These are phyloP conservation scores for Didymella pomorum DNA, from an alignment of 2,329 filamentous ascomycete genomes.

Conservation along the genomic window DNA sequence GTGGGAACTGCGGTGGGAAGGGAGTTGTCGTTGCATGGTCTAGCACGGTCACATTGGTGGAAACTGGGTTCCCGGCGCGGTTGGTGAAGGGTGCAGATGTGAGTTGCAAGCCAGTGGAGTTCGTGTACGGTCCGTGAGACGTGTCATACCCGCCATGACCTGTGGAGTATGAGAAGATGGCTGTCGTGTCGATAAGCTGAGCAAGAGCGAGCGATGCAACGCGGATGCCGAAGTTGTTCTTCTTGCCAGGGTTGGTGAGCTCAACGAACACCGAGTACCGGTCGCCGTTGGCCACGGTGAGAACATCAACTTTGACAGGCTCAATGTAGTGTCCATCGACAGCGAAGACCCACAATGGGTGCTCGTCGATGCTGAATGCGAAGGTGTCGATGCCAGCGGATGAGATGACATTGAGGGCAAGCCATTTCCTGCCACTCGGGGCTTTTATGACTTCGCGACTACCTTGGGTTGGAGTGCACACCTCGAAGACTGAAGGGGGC, in stretches of 20 bases:
- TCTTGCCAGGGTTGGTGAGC: slow-evolving; percentile 55
- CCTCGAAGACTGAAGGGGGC: slow-evolving; percentile 32
- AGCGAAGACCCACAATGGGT: slow-evolving; percentile 63
- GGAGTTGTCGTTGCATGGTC: slow-evolving; percentile 55
- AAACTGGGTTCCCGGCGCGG: slow-evolving; percentile 57
- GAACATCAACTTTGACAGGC: slow-evolving; percentile 59
- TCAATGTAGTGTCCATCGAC: slow-evolving; percentile 64
- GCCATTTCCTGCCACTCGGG: slow-evolving; percentile 53
- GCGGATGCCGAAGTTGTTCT: slow-evolving; percentile 61
- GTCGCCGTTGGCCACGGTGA: slow-evolving; percentile 61
- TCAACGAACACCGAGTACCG: slow-evolving; percentile 62
- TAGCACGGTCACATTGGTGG: slow-evolving; percentile 51
- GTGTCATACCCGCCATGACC: slow-evolving; percentile 9
- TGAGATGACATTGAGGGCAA: slow-evolving; percentile 65
- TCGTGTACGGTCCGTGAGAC: slow-evolving; percentile 19
- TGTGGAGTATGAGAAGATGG: slow-evolving; percentile 55
- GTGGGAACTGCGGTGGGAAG: slow-evolving; percentile 55
- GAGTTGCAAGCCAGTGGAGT: slow-evolving; percentile 2
- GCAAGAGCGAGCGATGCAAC: slow-evolving; percentile 58
- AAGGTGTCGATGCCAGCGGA: slow-evolving; percentile 58
- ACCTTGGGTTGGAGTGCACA: slow-evolving; percentile 59
- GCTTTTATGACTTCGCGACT: slow-evolving; percentile 56
- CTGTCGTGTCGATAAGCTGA: slow-evolving; percentile 65
- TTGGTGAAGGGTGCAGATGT: slow-evolving; percentile 56
- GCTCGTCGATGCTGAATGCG: slow-evolving; percentile 61